Evolutionary conservation across 768 basidiomycete species (phyloP), one percentile per base, ranked within the genome.

Genomic region (Tulasnella sp.): DNA sequence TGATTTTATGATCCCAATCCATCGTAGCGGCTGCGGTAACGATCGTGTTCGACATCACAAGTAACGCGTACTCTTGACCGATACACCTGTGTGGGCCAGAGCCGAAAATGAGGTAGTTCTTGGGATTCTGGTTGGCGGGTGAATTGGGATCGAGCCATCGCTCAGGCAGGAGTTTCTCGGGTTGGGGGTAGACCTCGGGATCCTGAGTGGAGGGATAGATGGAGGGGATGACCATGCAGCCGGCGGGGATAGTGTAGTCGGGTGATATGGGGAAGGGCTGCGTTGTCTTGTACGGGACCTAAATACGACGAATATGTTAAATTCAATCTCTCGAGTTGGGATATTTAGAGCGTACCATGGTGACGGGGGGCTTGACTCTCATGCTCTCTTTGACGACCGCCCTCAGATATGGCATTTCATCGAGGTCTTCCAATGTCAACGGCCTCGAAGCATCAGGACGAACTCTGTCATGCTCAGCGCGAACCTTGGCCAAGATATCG

Each of bases 51-150:
- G 79, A 85, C 59, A 97, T 91, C 73, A 94, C 93, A 83, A 92
- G 84, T 65, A 77, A 80, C 38, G 94, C 91, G 69, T 98, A 99
- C 71, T 96, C 92, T 53, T 89, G 67, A 27, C 91, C 94, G 63
- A 96, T 91, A 71, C 92, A 94, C 64, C 82, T 81, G 73, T 97
- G 92, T 54, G 93, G 92, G 4, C 94, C 94, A 63, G 82, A 83
- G 43, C 96, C 95, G 71, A 92, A 98, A 27, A 97, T 89, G 63
- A 99, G 83, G 71, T 90, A 99, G 74, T 98, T 96, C 73, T 88
- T 85, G 41, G 95, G 92, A 70, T 88, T 88, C 56, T 77, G 73
- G 70, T 86, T 86, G 53, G 95, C 93, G 15, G 78, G 72, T 63
- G 83, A 79, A n/a, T 81, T 71, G 29, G 85, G 78, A 67, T 95